A percentile compares a stretch with the other conserved stretches of the same genome.
Evolutionary conservation across 139 green algal species (phyloP).

Genomic region (Chlorella sorokiniana): DNA sequence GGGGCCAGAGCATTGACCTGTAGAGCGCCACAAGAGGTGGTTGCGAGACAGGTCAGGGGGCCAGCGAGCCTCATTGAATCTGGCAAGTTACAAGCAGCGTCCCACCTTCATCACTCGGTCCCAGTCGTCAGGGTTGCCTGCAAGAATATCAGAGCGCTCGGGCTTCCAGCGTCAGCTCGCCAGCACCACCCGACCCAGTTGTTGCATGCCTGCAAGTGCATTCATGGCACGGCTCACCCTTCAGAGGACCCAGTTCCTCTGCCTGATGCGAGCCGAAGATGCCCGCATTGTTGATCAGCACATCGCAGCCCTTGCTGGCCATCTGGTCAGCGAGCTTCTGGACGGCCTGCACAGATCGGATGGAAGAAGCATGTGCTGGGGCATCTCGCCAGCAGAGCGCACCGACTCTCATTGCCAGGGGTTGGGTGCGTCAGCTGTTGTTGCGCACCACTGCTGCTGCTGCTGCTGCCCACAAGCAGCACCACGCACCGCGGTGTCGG

Average conservation of each 20-base stretch:
- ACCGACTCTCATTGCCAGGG: too few species aligned
- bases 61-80: background rate
- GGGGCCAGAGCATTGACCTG: conserved; percentile 26
- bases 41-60: background rate
- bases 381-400: too few species aligned
- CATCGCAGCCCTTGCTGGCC: conserved; percentile 60
- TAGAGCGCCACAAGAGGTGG: background rate
- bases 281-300: conserved; percentile 68
- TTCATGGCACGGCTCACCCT: background rate
- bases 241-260: conserved; percentile 18
- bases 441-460: background rate
- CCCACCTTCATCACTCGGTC: conserved; percentile 33
- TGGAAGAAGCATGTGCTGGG: background rate
- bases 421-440: too few species aligned
- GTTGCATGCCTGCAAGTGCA: background rate
- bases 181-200: too few species aligned
- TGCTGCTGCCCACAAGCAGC: conserved; percentile 33
- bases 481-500: conserved; percentile 26
- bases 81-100: too few species aligned
- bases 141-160: background rate
- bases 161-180: background rate
- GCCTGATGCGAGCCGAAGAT: conserved; percentile 18
- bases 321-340: conserved; percentile 35
- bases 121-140: conserved; percentile 33
- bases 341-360: background rate